A percentile compares a stretch with the other conserved stretches of the same genome.
Evolutionary conservation across 2,329 filamentous ascomycete species (phyloP).

Genomic region (Pseudocercospora crystallina): DNA sequence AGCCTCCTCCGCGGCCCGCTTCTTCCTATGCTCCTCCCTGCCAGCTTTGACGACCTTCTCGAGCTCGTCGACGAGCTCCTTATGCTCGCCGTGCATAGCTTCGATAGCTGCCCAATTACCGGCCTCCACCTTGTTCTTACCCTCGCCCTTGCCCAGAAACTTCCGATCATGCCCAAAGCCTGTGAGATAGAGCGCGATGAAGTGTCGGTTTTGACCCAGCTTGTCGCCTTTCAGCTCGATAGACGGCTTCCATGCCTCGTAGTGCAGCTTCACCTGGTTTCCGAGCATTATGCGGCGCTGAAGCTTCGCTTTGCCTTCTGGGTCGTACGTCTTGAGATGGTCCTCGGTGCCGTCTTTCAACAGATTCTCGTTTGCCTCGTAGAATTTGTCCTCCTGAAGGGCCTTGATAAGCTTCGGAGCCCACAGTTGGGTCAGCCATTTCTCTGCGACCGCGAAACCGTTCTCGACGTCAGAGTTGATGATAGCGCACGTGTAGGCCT

Average conservation of each 20-base stretch:
- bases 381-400: conserved; percentile 6
- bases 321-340: conserved; percentile 34
- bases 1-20: conserved; percentile 2
- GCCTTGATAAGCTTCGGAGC: conserved; percentile 54
- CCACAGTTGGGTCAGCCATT: conserved; percentile 79
- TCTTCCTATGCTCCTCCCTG: conserved; percentile 11
- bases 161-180: conserved; percentile 67
- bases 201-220: conserved; percentile 50
- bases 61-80: conserved; percentile 31
- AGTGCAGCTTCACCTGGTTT: conserved; percentile 39
- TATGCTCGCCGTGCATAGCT: conserved; percentile 54
- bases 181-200: conserved; percentile 61
- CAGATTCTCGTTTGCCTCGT: background rate
- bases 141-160: conserved; percentile 63
- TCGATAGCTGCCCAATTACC: conserved; percentile 64
- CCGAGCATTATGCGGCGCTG: conserved; percentile 32
- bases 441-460: conserved; percentile 61
- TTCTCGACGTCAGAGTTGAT: conserved; percentile 65
- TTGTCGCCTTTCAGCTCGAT: conserved; percentile 59
- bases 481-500: conserved; percentile 77
- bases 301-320: conserved; percentile 41
- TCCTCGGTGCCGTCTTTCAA: conserved; percentile 16
- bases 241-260: conserved; percentile 53
- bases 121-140: conserved; percentile 67
- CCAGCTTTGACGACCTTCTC: conserved; percentile 21